Conservation (phyloP, 1,284 basidiomycete genomes). For the Fistulinella cinereoalba region DNA sequence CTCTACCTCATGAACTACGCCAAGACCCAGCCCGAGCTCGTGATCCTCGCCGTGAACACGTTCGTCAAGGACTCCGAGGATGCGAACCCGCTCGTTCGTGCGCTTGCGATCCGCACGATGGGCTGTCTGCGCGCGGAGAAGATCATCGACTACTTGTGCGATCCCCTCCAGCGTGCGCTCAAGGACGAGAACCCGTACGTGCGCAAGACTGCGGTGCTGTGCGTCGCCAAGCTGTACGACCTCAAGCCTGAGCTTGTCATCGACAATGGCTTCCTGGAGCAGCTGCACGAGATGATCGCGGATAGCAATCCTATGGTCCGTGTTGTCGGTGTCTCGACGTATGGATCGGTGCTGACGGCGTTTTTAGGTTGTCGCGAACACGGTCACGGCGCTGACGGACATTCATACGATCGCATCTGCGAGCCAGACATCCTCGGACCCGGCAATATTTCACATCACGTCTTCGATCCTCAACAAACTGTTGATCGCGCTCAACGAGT, state of each 20-base stretch:
- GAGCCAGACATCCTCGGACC: slow-evolving; percentile 51
- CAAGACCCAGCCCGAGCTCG: slow-evolving; percentile 94
- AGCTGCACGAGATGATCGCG: slow-evolving; percentile 86
- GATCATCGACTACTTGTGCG: slow-evolving; percentile 97
- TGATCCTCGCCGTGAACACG: slow-evolving; percentile 98
- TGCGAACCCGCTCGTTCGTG: slow-evolving; percentile 93
- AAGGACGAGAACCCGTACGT: slow-evolving; percentile 97
- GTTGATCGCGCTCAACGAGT: slow-evolving; percentile 94
- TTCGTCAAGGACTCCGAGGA: slow-evolving; percentile 98
- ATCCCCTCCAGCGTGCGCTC: slow-evolving; percentile 88
- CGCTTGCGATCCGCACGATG: slow-evolving; percentile 97
- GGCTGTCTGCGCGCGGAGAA: slow-evolving; percentile 95
- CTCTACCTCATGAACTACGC: slow-evolving; percentile 99
- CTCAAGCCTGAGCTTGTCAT: slow-evolving; percentile 93
- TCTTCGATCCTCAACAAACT: slow-evolving; percentile 82
- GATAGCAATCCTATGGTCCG: slow-evolving; percentile 97
- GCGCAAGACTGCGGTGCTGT: slow-evolving; percentile 93
- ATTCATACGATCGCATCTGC: slow-evolving; percentile 75
- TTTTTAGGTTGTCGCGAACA: slow-evolving; percentile 89
- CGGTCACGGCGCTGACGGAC: slow-evolving; percentile 89
- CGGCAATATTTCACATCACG: slow-evolving; percentile 81
- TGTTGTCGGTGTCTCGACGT: slow-evolving; percentile 3
- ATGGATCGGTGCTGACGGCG: neutral
- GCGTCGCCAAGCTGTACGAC: slow-evolving; percentile 96
- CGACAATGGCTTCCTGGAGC: slow-evolving; percentile 92